These are phyloP conservation scores for Penicillium nordicum DNA, from an alignment of 2,329 filamentous ascomycete genomes.

Conservation along the genomic window DNA sequence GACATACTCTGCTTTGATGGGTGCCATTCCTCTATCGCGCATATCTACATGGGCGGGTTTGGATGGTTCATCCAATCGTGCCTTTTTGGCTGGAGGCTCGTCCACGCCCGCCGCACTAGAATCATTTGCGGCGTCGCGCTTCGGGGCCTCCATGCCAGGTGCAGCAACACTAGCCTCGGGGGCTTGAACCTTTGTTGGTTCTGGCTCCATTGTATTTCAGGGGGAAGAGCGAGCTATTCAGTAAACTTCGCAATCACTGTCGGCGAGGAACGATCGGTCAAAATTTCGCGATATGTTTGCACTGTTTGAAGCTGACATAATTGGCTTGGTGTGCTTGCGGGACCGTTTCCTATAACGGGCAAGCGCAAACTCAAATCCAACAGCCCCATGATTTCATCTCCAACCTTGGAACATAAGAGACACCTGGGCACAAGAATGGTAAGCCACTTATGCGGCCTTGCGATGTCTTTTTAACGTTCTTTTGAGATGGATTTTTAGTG, in stretches of 20 bases:
- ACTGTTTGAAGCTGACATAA: slow-evolving; percentile 13
- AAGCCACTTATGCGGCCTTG: too few relatives aligned
- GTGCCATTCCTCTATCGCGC: slow-evolving; percentile 58
- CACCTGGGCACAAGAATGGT: too few relatives aligned
- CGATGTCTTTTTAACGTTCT: too few relatives aligned
- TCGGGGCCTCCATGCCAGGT: slow-evolving; percentile 17
- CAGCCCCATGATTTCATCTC: background rate
- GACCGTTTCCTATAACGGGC: background rate
- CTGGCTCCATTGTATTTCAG: slow-evolving; percentile 2
- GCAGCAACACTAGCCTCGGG: slow-evolving; percentile 6
- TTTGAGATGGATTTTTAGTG: too few relatives aligned
- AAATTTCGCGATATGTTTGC: slow-evolving; percentile 26
- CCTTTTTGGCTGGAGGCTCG: slow-evolving; percentile 56
- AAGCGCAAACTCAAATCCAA: background rate
- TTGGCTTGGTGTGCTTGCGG: background rate
- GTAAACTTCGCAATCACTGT: background rate
- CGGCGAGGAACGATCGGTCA: slow-evolving; percentile 5
- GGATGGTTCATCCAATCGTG: slow-evolving; percentile 50
- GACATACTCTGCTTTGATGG: slow-evolving; percentile 64
- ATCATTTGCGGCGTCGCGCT: slow-evolving; percentile 23
- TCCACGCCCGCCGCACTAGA: slow-evolving; percentile 18
- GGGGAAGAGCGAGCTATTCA: background rate
- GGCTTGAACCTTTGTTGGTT: background rate
- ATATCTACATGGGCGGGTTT: slow-evolving; percentile 28
- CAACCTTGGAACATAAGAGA: too few relatives aligned